phyloP scores from a whole-genome alignment of 176 grass and related monocot species.

The Musa troglodytarum region DNA sequence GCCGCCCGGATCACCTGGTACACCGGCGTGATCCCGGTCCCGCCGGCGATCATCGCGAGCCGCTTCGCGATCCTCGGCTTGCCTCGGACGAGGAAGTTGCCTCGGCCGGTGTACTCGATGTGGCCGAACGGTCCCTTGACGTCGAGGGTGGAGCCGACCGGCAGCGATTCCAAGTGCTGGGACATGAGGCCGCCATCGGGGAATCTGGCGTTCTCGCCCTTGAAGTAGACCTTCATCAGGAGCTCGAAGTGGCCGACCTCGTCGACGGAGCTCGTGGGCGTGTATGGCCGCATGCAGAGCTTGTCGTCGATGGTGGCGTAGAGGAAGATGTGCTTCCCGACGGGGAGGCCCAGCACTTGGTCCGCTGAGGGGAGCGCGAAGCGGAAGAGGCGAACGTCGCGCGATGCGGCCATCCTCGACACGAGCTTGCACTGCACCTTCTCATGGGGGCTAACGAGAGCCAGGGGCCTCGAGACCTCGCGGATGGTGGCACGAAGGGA shows the following conservation, averaged over 20 bases:
- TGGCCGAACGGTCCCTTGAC: conserved; percentile 59
- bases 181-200: conserved; percentile 59
- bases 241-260: conserved; percentile 56
- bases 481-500: conserved; percentile 41
- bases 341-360: conserved; percentile 41
- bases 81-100: conserved; percentile 41
- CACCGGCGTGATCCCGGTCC: conserved; percentile 68
- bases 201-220: conserved; percentile 39
- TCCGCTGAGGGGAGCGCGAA: conserved; percentile 41
- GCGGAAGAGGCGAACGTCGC: conserved; percentile 49
- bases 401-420: conserved; percentile 35
- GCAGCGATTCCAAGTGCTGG: conserved; percentile 57
- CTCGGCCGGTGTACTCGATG: conserved; percentile 57
- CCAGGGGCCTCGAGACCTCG: conserved; percentile 29
- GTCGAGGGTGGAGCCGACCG: conserved; percentile 30
- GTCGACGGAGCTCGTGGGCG: conserved; percentile 45
- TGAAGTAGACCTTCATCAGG: conserved; percentile 69
- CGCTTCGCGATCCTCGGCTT: conserved; percentile 28
- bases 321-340: conserved; percentile 62
- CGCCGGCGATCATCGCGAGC: conserved; percentile 74
- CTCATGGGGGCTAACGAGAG: conserved; percentile 41
- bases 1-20: conserved; percentile 88
- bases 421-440: conserved; percentile 51
- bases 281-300: conserved; percentile 67
- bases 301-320: conserved; percentile 39